Evolutionary conservation across 805 yeast genomes (phyloP).

Genomic region (Yamadazyma kitorensis): DNA sequence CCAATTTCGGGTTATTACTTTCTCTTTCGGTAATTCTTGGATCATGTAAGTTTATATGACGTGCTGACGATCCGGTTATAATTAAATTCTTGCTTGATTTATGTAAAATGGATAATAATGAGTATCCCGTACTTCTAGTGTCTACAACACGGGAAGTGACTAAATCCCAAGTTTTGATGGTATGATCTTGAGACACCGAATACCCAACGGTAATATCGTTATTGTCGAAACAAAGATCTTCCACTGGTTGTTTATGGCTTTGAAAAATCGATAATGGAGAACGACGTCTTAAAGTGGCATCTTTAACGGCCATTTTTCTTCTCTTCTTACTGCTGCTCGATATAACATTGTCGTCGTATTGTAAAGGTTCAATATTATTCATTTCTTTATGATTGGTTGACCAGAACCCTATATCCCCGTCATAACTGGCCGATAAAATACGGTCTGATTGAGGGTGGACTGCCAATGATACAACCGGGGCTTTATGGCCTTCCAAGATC

Average conservation of each 20-base stretch:
- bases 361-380: constrained; percentile 52
- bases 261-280: constrained; percentile 78
- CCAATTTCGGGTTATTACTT: constrained; percentile 55
- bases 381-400: constrained; percentile 82
- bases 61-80: constrained; percentile 96
- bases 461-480: constrained; percentile 76
- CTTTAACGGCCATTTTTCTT: constrained; percentile 75
- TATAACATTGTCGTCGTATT: constrained; percentile 44
- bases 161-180: constrained; percentile 94
- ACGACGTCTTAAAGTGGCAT: constrained; percentile 72
- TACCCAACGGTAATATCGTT: constrained; percentile 80
- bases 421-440: constrained; percentile 83
- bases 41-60: constrained; percentile 92
- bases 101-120: constrained; percentile 72
- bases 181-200: constrained; percentile 94
- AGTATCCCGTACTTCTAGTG: constrained; percentile 81
- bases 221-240: constrained; percentile 72
- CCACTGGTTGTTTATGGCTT: constrained; percentile 85
- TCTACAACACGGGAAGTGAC: constrained; percentile 83
- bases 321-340: constrained; percentile 88
- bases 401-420: constrained; percentile 82
- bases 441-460: constrained; percentile 52
- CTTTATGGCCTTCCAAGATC: constrained; percentile 84
- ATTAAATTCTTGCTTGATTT: constrained; percentile 66
- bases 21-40: constrained; percentile 75